Conservation (phyloP, 352 stramenopile genomes). For the Thalassiosira hispida region DNA sequence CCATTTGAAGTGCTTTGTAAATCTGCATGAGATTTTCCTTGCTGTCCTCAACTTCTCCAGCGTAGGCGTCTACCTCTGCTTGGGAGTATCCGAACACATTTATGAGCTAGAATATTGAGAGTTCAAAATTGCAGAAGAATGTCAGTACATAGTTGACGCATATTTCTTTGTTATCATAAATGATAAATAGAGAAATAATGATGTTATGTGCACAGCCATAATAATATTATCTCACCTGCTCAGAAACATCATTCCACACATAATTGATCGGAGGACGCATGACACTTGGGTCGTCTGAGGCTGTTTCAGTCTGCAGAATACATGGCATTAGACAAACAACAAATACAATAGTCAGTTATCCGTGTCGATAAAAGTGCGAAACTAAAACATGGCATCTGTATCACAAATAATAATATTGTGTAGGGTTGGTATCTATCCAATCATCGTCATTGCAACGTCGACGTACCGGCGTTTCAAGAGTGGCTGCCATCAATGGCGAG, state of each 20-base stretch:
- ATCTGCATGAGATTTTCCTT: conserved; percentile 87
- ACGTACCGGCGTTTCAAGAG: conserved; percentile 24
- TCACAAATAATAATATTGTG: not conserved
- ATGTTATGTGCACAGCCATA: not conserved
- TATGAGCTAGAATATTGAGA: conserved; percentile 54
- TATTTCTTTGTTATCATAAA: no score
- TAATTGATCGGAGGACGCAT: conserved; percentile 83
- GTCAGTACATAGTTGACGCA: conserved; percentile 9
- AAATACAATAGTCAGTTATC: not conserved
- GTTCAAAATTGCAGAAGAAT: not conserved
- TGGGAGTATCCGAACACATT: conserved; percentile 76
- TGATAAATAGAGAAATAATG: no score
- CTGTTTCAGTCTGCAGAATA: conserved; percentile 26
- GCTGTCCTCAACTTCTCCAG: conserved; percentile 75
- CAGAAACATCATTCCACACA: conserved; percentile 65
- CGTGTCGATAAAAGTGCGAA: conserved; percentile 2
- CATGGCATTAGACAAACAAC: not conserved
- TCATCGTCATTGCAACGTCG: not conserved
- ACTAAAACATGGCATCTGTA: conserved; percentile 6
- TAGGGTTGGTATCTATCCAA: not conserved
- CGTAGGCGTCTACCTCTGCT: conserved; percentile 70
- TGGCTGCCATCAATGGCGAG: conserved; percentile 27
- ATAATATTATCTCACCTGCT: conserved; percentile 50
- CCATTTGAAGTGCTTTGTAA: conserved; percentile 89
- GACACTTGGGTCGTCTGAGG: conserved; percentile 23